Base-by-base conservation (phyloP, 768 basidiomycete genomes). In the Kwoniella sp. region DNA sequence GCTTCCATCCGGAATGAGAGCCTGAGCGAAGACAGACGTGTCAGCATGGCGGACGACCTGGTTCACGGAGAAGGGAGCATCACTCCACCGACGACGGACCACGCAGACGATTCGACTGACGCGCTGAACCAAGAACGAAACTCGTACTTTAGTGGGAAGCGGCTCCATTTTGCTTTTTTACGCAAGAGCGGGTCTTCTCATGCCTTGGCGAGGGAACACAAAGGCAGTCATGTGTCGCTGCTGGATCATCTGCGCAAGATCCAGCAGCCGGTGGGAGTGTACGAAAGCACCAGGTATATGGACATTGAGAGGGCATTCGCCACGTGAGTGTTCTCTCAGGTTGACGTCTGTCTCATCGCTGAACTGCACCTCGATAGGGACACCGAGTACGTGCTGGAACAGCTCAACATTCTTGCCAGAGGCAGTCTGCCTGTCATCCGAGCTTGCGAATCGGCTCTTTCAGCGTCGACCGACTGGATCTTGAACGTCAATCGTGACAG, bases 251-350 rank as follows among this genome's bases (percentile, higher is more conserved):
- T 69, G 22, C 47, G 63, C 11, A 71, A 63, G 45, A 47, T 54
- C 1, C 65, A 69, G 40, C 61, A 67, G 26, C 70, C 71, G 15
- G 71, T 73, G 0, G 71, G 70, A 2, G 54, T 71, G 2, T 73
- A 68, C 43, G 71, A 73, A 46, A 65, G 62, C 48, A 60, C 60
- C 34, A 49, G 62, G 31, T 73, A 73, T 44, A 68, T 73, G 60
- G 65, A 71, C 15, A 42, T 73, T 20, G 71, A 73, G 46, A 49
- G 48, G 17, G 46, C 40, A 5, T 69, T 65, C 27, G 57, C 50
- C 20, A 36, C 40, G 69, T 69, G 31, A 63, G 66, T 53, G 17
- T 15, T 2, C 17, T n/a, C 27, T 22, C 36, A 28, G 26, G 5
- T 31, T 19, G 29, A 19, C 20, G 29, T 15, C 31, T 22, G 44